These are phyloP conservation scores for Coniella lustricola DNA, from an alignment of 2,329 filamentous ascomycete species.

Conservation along the genomic window DNA sequence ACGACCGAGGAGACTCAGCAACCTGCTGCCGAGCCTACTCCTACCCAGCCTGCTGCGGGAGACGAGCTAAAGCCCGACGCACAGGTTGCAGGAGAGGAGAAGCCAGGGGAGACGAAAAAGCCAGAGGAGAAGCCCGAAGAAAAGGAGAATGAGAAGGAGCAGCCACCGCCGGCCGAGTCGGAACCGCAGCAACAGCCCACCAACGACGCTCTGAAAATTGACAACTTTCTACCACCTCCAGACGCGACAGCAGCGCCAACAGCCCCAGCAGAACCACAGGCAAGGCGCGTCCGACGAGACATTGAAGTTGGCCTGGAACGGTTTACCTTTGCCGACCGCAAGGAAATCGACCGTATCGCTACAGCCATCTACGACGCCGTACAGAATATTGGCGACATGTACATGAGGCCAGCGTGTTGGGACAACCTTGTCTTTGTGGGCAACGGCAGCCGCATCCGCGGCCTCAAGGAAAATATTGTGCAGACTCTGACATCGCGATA, in stretches of 20 bases:
- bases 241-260: conserved; percentile 17
- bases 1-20: not conserved
- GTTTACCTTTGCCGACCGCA: conserved; percentile 61
- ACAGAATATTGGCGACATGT: conserved; percentile 73
- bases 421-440: conserved; percentile 87
- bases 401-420: conserved; percentile 82
- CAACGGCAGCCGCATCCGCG: conserved; percentile 66
- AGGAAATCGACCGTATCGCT: conserved; percentile 75
- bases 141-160: not conserved
- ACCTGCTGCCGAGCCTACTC: not conserved
- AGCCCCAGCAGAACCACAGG: conserved; percentile 34
- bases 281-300: conserved; percentile 55
- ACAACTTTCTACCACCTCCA: conserved; percentile 18
- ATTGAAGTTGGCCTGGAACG: conserved; percentile 73
- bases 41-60: conserved; percentile 1
- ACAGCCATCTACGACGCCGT: conserved; percentile 78
- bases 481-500: conserved; percentile 74
- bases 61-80: conserved; percentile 17
- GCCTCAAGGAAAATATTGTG: conserved; percentile 84
- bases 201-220: conserved; percentile 14
- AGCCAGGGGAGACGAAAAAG: not conserved
- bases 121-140: not conserved
- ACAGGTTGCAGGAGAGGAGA: not conserved
- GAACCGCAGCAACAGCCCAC: conserved; percentile 8
- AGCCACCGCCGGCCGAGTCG: conserved; percentile 5